Conservation (phyloP, 2,329 filamentous ascomycete genomes). For the Neonectria ditissima region DNA sequence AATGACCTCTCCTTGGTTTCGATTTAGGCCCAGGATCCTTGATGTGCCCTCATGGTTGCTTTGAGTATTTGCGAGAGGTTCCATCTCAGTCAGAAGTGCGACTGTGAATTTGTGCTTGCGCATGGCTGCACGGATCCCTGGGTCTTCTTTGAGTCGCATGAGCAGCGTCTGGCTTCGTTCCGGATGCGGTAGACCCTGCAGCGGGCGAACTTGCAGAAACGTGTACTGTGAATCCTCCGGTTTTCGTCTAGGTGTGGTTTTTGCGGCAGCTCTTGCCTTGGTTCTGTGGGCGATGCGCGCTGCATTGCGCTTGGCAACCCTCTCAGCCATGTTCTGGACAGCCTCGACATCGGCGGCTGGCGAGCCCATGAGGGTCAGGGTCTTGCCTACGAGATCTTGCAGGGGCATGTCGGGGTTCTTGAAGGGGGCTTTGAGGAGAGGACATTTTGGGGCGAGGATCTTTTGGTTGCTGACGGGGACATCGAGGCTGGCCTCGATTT, state of each 20-base stretch:
- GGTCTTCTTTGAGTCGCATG: conserved; percentile 80
- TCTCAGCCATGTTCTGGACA: conserved; percentile 61
- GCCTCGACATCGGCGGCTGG: conserved; percentile 70
- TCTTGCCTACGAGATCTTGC: conserved; percentile 63
- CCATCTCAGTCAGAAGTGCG: conserved; percentile 92
- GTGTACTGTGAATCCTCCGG: conserved; percentile 77
- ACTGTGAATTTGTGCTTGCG: conserved; percentile 86
- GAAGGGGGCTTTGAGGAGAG: conserved; percentile 73
- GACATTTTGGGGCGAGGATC: conserved; percentile 73
- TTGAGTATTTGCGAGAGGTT: conserved; percentile 83
- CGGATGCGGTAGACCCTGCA: conserved; percentile 82
- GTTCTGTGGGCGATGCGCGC: conserved; percentile 50
- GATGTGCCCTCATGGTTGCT: conserved; percentile 77
- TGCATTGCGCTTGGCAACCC: conserved; percentile 61
- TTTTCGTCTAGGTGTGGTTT: conserved; percentile 28
- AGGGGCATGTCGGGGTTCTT: conserved; percentile 66
- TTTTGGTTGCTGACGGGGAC: conserved; percentile 76
- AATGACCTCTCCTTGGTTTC: conserved; percentile 89
- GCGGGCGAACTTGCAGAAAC: conserved; percentile 81
- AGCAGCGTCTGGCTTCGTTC: conserved; percentile 78
- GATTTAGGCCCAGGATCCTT: conserved; percentile 85
- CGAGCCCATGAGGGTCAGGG: conserved; percentile 74
- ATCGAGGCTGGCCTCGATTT: conserved; percentile 66
- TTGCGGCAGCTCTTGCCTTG: conserved; percentile 35
- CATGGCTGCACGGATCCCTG: conserved; percentile 89